Evolutionary conservation across 176 grass and related monocot species (phyloP), one percentile per base, ranked within the genome.

Genomic region (Oryza australiensis): DNA sequence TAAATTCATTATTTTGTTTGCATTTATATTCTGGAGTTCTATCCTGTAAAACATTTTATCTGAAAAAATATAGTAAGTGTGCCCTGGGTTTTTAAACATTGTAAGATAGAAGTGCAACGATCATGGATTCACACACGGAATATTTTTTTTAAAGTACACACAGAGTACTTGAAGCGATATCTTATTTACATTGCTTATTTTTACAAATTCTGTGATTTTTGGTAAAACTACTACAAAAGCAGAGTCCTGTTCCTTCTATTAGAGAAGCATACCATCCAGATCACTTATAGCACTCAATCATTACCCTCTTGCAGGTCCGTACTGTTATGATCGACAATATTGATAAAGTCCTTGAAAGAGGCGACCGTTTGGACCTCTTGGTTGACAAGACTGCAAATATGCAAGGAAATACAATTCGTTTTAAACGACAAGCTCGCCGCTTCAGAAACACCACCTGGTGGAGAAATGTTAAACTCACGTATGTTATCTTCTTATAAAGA

Each of bases 241-340:
- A 67, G 16, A 41, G 3, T 4, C 64, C 28, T 5, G 26, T 83
- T 75, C 12, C 53, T 48, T 62, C 26, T 6, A 2, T 12, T 46
- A 64, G 70, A 49, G 38, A 49, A 35, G 5, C 7, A 59, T 85
- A 40, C 53, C 12, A 24, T 24, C 0, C 11, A 35, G 12, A 24
- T 77, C 16, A 23, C 0, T 23, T 74, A 5, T 16, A 35, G 9
- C 29, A 53, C 49, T 80, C 18, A 12, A 42, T 63, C 22, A 60
- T 77, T 43, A 62, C 68, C 24, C 20, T 46, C 48, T 80, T 70
- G 42, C 86, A 99, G 96, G 96, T 99, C n/a, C 89, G 93, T 26
- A 94, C 64, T 87, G 96, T 99, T 82, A 99, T 99, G 96, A 95
- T 99, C 49, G 93, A 99, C 67, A 99, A 99, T 78, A 99, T 99